These are phyloP conservation scores for Leccinum aurantiacum DNA, from an alignment of 768 basidiomycete genomes.

Conservation along the genomic window DNA sequence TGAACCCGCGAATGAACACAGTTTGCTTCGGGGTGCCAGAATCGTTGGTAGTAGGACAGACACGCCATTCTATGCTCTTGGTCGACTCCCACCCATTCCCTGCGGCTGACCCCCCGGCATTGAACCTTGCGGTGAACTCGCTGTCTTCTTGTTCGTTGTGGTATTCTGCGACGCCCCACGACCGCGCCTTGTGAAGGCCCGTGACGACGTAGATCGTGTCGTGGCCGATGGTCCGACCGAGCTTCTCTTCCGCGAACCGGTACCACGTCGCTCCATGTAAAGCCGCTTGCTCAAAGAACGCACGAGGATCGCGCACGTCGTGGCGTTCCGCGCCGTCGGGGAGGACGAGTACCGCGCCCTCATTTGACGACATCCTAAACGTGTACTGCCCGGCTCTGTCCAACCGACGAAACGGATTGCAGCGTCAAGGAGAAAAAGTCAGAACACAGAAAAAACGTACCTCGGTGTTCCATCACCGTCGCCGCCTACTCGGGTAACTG, in stretches of 20 bases:
- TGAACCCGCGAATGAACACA: slow-evolving; percentile 34
- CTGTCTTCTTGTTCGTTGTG: slow-evolving; percentile 4
- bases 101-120: slow-evolving; percentile 9
- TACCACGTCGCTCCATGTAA: slow-evolving; percentile 34
- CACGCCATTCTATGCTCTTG: slow-evolving; percentile 21
- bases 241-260: slow-evolving; percentile 25
- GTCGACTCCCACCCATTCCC: slow-evolving; percentile 20
- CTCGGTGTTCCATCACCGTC: neutral
- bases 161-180: slow-evolving; percentile 33
- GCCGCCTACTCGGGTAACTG: slow-evolving; percentile 12
- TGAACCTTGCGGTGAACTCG: slow-evolving; percentile 18
- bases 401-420: neutral
- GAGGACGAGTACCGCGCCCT: slow-evolving; percentile 36
- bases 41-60: slow-evolving; percentile 13
- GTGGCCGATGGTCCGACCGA: slow-evolving; percentile 30
- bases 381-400: slow-evolving; percentile 10
- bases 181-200: slow-evolving; percentile 24
- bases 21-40: slow-evolving; percentile 24
- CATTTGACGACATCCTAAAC: slow-evolving; percentile 21
- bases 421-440: neutral
- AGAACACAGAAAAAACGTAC: neutral
- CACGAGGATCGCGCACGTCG: slow-evolving; percentile 26
- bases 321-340: slow-evolving; percentile 34
- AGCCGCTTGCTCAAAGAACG: slow-evolving; percentile 29
- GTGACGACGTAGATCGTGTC: slow-evolving; percentile 37